Percentiles rank a stretch among this genome's conserved stretches.
Evolutionary conservation across 768 basidiomycete genomes (phyloP).

Genomic region (Boletus vermiculosoides): DNA sequence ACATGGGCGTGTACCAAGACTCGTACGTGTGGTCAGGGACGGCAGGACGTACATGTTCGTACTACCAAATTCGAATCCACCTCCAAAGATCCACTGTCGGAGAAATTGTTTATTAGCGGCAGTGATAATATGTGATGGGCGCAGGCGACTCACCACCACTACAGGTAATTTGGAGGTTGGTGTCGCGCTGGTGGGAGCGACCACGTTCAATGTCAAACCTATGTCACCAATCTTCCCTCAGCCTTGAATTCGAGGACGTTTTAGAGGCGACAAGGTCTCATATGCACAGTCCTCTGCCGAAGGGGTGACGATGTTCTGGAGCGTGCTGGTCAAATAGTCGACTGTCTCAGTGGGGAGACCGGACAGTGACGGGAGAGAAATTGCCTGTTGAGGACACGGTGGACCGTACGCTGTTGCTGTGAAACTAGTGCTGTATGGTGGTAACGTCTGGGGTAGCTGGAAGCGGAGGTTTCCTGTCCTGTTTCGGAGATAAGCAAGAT

Average conservation of each 20-base stretch:
- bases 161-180: conserved; percentile 49
- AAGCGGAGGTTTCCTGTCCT: conserved; percentile 40
- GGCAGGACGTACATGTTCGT: conserved; percentile 7
- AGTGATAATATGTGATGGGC: background rate
- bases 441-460: conserved; percentile 10
- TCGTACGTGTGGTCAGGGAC: too few species aligned
- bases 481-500: background rate
- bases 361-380: conserved; percentile 10
- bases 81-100: conserved; percentile 35
- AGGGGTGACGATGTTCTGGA: conserved; percentile 33
- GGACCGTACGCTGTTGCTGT: conserved; percentile 5
- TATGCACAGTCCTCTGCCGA: conserved; percentile 47
- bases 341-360: conserved; percentile 17
- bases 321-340: conserved; percentile 25
- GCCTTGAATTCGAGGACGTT: background rate
- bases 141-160: conserved; percentile 41
- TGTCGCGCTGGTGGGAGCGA: conserved; percentile 40
- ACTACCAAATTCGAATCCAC: conserved; percentile 37
- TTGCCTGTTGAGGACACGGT: conserved; percentile 8
- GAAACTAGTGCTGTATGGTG: conserved; percentile 8
- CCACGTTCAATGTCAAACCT: conserved; percentile 54
- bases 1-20: background rate
- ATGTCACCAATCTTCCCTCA: background rate
- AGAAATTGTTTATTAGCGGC: background rate
- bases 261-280: background rate